Percentiles rank a stretch among this genome's conserved stretches.
Conservation (phyloP, 2,329 filamentous ascomycete species). For the Ilyonectria sp. region DNA sequence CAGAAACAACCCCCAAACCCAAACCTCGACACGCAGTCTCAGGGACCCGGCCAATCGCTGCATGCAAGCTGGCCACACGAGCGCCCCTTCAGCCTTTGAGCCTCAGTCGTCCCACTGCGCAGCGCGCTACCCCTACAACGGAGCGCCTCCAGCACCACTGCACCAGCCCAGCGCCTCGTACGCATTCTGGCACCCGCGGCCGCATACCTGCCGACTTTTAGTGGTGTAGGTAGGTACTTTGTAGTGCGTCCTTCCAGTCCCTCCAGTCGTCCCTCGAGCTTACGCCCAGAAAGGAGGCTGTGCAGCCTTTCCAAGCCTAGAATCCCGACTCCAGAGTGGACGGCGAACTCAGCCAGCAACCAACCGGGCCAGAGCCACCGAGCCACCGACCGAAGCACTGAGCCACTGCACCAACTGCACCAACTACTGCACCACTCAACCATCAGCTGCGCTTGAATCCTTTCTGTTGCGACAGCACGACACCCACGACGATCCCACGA, state of each 20-base stretch:
- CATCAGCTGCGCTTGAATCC: constrained; percentile 13
- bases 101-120: constrained; percentile 46
- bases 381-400: not conserved
- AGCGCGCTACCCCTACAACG: constrained; percentile 31
- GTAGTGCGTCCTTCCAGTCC: constrained; percentile 16
- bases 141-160: not conserved
- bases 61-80: constrained; percentile 48
- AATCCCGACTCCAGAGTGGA: constrained; percentile 28
- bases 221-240: not conserved
- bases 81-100: constrained; percentile 44
- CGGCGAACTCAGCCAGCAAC: constrained; percentile 27
- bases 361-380: constrained; percentile 11
- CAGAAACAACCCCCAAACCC: constrained; percentile 6
- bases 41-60: constrained; percentile 40
- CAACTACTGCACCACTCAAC: not conserved
- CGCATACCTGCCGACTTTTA: constrained; percentile 10
- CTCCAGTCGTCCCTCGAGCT: constrained; percentile 24
- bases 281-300: constrained; percentile 38
- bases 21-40: not conserved
- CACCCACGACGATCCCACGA: constrained; percentile 10
- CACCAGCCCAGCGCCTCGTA: not conserved
- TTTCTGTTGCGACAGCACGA: constrained; percentile 6
- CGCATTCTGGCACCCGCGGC: not conserved
- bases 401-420: constrained; percentile 16
- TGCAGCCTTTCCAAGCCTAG: constrained; percentile 28